Evolutionary conservation across 2,329 filamentous ascomycete species (phyloP).

Genomic region (Arthrinium puccinioides): DNA sequence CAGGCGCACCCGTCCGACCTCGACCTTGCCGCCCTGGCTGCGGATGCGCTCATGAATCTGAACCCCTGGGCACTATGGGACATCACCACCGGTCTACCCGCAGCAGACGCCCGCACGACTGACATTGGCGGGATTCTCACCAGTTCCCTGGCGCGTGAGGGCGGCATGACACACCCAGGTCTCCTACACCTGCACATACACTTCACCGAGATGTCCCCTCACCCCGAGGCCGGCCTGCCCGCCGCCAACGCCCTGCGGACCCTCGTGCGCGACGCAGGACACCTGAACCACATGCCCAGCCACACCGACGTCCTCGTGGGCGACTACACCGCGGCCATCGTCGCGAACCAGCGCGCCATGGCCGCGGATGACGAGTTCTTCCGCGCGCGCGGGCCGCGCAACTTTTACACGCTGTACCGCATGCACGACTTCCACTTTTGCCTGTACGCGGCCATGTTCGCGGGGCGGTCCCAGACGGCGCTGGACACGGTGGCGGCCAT

Average conservation of each 20-base stretch:
- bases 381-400: constrained; percentile 48
- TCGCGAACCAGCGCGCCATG: constrained; percentile 60
- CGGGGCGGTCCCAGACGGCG: constrained; percentile 55
- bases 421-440: constrained; percentile 69
- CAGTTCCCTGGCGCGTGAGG: constrained; percentile 41
- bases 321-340: constrained; percentile 60
- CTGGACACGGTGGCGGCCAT: constrained; percentile 53
- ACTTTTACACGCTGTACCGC: constrained; percentile 73
- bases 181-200: constrained; percentile 71
- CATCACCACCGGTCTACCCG: constrained; percentile 48
- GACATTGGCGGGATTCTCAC: constrained; percentile 55
- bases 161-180: constrained; percentile 54
- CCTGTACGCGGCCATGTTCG: constrained; percentile 73
- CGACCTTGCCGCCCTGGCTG: constrained; percentile 57
- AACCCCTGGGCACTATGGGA: constrained; percentile 62
- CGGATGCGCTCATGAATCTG: constrained; percentile 59
- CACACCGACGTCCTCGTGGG: constrained; percentile 70
- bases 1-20: constrained; percentile 44
- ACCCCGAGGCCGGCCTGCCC: constrained; percentile 54
- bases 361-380: constrained; percentile 62
- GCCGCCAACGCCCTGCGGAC: constrained; percentile 55
- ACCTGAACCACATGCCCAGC: constrained; percentile 70
- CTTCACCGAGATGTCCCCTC: constrained; percentile 68
- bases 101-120: constrained; percentile 44
- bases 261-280: constrained; percentile 62